Base-by-base conservation (phyloP, 1,139 yeast genomes). In the Candida sp. region DNA sequence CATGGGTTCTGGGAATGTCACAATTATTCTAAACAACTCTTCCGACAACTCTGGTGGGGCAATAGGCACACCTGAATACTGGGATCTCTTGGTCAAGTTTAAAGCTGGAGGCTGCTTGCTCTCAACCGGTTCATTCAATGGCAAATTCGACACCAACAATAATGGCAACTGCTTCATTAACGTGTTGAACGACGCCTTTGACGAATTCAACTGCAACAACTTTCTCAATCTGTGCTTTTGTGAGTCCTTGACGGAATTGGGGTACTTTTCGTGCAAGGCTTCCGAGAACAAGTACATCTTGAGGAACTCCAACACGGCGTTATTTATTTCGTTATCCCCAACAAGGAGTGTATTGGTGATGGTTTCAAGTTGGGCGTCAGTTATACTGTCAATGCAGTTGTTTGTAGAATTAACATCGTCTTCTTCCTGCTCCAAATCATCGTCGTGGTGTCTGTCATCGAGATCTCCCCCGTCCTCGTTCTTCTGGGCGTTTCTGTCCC, bases 1-100 rank as follows among this genome's bases (percentile, higher is more conserved):
- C 54, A 85, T 81, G 1, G 99, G 99, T 68, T 94, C 99, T 6
- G 86, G 83, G 56, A 92, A 73, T 40, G 75, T 73, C 44, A 88
- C 73, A 41, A 94, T 79, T 44, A 87, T 83, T 17, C 77, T 73
- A 56, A 85, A 81, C 41, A 91, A 74, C n/a, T 78, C 80, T 22
- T n/a, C 73, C 71, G 42, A 78, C 42, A 93, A 72, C 22, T 67
- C 71, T 2, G 97, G 96, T 3, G 87, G 80, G 2, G 67, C 62
- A 0, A 71, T 59, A 3, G 97, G 97, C 1, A 83, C 82, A 32
- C 74, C 71, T 5, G 69, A 59, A 54, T 67, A 65, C 23, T 65
- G 63, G 2, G 78, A 66, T 54, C 81, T 67, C 53, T 68, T 72
- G 5, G 77, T 61, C 39, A 76, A 64, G 47, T 62, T 65, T 41